Conservation (phyloP, 208 protist species). For the Leishmania guyanensis region DNA sequence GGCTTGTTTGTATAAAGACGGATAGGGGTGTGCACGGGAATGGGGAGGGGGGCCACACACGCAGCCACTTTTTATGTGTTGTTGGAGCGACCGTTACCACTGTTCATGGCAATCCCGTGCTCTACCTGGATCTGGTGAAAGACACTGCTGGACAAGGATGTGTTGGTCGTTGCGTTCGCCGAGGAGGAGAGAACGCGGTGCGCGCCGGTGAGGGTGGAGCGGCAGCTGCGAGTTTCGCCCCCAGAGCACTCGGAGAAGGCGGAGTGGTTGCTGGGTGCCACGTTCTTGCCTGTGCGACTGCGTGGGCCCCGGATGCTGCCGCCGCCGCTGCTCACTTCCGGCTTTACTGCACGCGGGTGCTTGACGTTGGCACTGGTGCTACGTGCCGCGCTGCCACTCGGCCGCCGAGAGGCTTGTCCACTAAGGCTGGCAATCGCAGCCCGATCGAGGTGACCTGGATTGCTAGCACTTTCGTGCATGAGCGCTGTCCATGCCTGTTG, state of each 20-base stretch:
- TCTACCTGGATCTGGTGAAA: conserved; percentile 33
- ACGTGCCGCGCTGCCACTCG: conserved; percentile 25
- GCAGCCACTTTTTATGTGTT: neutral
- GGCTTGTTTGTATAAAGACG: neutral
- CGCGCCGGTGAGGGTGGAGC: conserved; percentile 44
- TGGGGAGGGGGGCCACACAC: neutral
- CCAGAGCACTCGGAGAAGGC: conserved; percentile 89
- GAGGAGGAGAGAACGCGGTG: conserved; percentile 48
- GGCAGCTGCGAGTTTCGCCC: conserved; percentile 77
- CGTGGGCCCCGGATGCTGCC: conserved; percentile 44
- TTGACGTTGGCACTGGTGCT: conserved; percentile 38
- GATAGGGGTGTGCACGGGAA: neutral
- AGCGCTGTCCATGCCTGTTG: conserved; percentile 24
- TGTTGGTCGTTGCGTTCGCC: conserved; percentile 50
- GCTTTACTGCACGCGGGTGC: conserved; percentile 58
- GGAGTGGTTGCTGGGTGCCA: conserved; percentile 69
- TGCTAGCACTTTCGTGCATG: conserved; percentile 23
- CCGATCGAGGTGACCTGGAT: conserved; percentile 30
- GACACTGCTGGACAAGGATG: conserved; percentile 41
- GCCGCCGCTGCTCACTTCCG: conserved; percentile 24
- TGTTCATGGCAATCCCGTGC: conserved; percentile 9
- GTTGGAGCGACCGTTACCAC: conserved; percentile 12
- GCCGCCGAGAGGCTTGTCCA: conserved; percentile 23
- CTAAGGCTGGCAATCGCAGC: conserved; percentile 32
- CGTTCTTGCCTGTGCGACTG: conserved; percentile 61